Base-by-base conservation (phyloP, 2,329 filamentous ascomycete genomes). In the Paraconiothyrium sp. region DNA sequence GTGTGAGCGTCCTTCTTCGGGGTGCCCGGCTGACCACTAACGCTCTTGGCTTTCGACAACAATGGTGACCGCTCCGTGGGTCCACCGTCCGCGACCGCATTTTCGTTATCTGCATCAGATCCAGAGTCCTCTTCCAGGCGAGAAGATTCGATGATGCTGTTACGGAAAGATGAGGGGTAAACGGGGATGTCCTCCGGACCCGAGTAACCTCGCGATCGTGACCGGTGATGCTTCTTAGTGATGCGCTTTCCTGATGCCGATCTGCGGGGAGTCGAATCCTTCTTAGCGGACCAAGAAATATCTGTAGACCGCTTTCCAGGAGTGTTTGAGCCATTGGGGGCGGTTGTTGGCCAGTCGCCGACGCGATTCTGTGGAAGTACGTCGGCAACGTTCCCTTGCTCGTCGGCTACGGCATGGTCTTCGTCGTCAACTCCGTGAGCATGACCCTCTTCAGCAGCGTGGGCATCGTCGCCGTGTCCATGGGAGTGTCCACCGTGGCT, bases 71-170 rank as follows among this genome's bases (percentile, higher is more conserved):
- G 67, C 62, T 80, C 78, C 2, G 70, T 81, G 5, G 82, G 76
- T 50, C 79, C 79, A 4, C 74, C 72, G 3, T 83, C 73, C 7
- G 56, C 60, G 14, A 59, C 66, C 16, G 86, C 85, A 11, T 79
- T 79, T 35, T 85, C 85, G 60, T 84, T 86, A 34, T 88, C 88
- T 54, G 84, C 82, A 30, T 86, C 85, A 3, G 88, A 84, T 16
- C 85, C 85, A 1, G 83, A 82, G 20, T 83, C 78, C 43, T 87
- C 88, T n/a, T 68, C 61, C 49, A 89, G 82, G 54, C 88, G 86
- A 62, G 89, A 90, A n/a, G 92, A 92, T 41, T 90, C 90, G 67
- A 98, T 96, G 69, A 99, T 97, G 59, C 94, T 93, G 76, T 97
- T 92, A 67, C 95, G 86, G 83, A 98, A 93, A 65, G 90, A 94